Base-by-base conservation (phyloP, 2,329 filamentous ascomycete species). In the Gaeumannomyces sp. region DNA sequence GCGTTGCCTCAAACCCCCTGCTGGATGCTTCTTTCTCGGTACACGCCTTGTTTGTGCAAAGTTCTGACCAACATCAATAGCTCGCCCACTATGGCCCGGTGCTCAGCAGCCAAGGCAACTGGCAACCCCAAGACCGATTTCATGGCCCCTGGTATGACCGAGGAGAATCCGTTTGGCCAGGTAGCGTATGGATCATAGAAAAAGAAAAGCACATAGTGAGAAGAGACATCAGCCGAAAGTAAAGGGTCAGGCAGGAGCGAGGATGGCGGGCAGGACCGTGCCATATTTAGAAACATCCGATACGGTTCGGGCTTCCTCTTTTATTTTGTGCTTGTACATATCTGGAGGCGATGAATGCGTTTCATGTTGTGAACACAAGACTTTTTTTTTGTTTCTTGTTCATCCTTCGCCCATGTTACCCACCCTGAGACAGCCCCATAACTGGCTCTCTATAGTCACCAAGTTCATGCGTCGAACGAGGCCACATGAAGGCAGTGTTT, bases 61-160 rank as follows among this genome's bases (percentile, higher is more conserved):
- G 31, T 64, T 38, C 45, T 62, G 64, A 66, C 25, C 27, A 29
- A 19, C 13, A 28, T 28, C 11, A 11, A 61, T 67, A 96, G 93
- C 82, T 97, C 93, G 68, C 93, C 95, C 63, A 99, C 95, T 66
- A 99, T 99, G 95, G 95, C 95, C 67, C 91, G 95, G 75, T 97
- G 93, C 84, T 96, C 93, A 62, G 94, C 92, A 64, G 91, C 93
- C 70, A 98, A 97, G 85, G 90, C 89, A 66, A 88, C 87, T 13
- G 88, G 89, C 67, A 91, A 93, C 79, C 85, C 89, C 65, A 83
- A 90, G 76, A 93, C 87, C 64, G 92, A 93, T 79, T 86, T 92
- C 70, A 89, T 93, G 88, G 89, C 89, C 64, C 82, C 89, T 28
- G 90, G 90, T 64, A 83, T 86, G 75, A 82, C 84, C 72, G 83